These are phyloP conservation scores for Boletus sp. DNA, from an alignment of 768 basidiomycete genomes.

Conservation along the genomic window DNA sequence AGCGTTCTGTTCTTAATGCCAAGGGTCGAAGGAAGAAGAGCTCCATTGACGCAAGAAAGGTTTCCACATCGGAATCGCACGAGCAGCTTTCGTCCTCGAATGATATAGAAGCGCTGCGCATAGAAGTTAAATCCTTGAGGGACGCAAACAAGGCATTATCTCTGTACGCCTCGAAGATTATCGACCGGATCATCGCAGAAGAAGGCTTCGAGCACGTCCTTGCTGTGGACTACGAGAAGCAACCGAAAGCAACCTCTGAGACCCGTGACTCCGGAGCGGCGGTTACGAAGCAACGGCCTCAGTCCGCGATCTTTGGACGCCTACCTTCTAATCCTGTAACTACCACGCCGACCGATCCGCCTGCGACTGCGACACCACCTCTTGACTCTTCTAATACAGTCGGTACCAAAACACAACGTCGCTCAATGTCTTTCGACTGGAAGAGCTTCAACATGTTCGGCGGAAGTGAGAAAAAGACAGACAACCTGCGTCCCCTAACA, in stretches of 20 bases:
- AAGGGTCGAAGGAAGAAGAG: slow-evolving; percentile 46
- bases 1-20: slow-evolving; percentile 41
- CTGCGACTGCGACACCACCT: slow-evolving; percentile 21
- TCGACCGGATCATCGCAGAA: slow-evolving; percentile 93
- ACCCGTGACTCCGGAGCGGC: slow-evolving; percentile 20
- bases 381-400: slow-evolving; percentile 24
- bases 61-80: slow-evolving; percentile 36
- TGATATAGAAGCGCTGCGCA: slow-evolving; percentile 72
- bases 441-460: slow-evolving; percentile 69
- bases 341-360: slow-evolving; percentile 28
- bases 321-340: slow-evolving; percentile 37
- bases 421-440: slow-evolving; percentile 86
- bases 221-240: slow-evolving; percentile 83
- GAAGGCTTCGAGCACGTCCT: slow-evolving; percentile 97
- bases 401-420: slow-evolving; percentile 50
- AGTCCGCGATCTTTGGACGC: slow-evolving; percentile 52
- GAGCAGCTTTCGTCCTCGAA: slow-evolving; percentile 44
- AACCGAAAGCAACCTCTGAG: slow-evolving; percentile 42
- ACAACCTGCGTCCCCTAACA: slow-evolving; percentile 66
- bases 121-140: slow-evolving; percentile 87
- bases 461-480: slow-evolving; percentile 59
- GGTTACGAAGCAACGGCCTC: slow-evolving; percentile 50
- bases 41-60: slow-evolving; percentile 30
- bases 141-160: slow-evolving; percentile 96
- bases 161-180: slow-evolving; percentile 94